These are phyloP conservation scores for Rubia peregrina DNA, from an alignment of 305 asterid genomes.

Conservation along the genomic window DNA sequence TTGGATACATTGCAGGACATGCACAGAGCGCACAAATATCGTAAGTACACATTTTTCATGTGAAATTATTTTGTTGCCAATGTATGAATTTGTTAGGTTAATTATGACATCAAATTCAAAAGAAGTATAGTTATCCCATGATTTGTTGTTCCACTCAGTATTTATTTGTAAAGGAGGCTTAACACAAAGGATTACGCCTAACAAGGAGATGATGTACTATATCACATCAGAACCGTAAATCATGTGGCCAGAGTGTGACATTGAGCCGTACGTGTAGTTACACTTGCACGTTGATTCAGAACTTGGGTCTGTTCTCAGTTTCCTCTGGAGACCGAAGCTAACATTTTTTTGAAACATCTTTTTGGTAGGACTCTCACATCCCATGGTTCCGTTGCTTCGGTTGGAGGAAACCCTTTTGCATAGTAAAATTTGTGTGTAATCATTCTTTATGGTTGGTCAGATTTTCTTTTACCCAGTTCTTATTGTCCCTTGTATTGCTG, in stretches of 20 bases:
- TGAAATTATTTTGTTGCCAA: constrained; percentile 1
- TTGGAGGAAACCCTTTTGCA: constrained; percentile 81
- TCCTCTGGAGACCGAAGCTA: background rate
- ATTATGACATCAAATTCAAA: background rate
- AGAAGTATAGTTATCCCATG: background rate
- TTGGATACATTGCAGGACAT: constrained; percentile 54
- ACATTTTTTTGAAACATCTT: background rate
- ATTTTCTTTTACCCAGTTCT: background rate
- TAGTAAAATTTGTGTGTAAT: constrained; percentile 19
- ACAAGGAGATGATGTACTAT: background rate
- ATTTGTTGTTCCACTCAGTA: background rate
- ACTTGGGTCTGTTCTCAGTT: background rate
- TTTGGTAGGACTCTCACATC: constrained; percentile 53
- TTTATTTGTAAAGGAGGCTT: background rate
- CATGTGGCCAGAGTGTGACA: background rate
- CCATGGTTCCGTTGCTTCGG: constrained; percentile 60
- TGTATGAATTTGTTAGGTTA: constrained; percentile 8
- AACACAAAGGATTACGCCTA: background rate
- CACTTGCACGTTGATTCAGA: background rate
- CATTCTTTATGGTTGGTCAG: background rate
- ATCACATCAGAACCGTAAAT: no score
- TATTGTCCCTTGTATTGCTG: background rate
- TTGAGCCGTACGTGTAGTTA: no score
- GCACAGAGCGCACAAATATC: constrained; percentile 39
- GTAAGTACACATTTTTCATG: constrained; percentile 34